Evolutionary conservation across 129 eudicot genomes (phyloP).

Genomic region (Chrysanthemum seticuspe): DNA sequence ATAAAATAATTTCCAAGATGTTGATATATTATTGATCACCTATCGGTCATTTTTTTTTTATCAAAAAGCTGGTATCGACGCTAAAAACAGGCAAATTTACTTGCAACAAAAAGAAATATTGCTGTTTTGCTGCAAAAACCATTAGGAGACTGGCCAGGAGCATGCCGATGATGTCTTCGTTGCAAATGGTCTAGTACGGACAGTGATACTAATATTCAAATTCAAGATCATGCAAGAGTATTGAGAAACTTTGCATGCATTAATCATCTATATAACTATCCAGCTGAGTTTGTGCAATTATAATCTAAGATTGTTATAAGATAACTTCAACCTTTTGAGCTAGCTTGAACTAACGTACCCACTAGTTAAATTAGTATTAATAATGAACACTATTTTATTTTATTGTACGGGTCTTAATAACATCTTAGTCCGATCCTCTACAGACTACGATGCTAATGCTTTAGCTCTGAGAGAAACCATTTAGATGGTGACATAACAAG

Average conservation of each 20-base stretch:
- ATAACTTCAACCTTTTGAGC: background rate
- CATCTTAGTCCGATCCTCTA: no score
- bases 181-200: no score
- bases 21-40: background rate
- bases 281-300: background rate
- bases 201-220: background rate
- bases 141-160: no score
- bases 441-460: no score
- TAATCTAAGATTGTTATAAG: background rate
- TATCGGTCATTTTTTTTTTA: background rate
- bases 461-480: no score
- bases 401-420: no score
- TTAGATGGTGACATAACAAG: no score
- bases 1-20: background rate
- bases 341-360: no score
- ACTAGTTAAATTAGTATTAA: no score
- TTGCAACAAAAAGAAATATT: background rate
- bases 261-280: background rate
- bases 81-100: background rate
- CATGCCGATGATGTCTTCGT: no score
- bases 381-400: no score
- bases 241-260: slow-evolving; percentile 22
- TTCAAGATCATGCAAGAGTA: slow-evolving; percentile 17
- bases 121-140: background rate
- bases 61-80: background rate